These are phyloP conservation scores for Alternaria triticimaculans DNA, from an alignment of 2,329 filamentous ascomycete species.

Conservation along the genomic window DNA sequence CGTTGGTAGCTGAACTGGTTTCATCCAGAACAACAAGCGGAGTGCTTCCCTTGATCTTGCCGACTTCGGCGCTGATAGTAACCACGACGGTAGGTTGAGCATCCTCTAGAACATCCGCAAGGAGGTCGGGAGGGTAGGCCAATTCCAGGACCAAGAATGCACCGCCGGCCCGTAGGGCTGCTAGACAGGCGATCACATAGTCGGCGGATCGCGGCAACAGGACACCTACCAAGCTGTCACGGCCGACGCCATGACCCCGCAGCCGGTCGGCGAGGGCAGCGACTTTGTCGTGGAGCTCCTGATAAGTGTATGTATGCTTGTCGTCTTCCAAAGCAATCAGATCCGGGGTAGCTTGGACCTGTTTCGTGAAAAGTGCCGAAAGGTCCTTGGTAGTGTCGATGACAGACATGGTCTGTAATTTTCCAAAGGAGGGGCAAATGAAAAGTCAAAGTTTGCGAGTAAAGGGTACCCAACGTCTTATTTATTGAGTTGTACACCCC, in stretches of 20 bases:
- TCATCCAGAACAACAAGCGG: constrained; percentile 72
- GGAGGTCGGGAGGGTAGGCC: constrained; percentile 75
- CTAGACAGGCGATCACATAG: constrained; percentile 80
- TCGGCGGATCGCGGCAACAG: constrained; percentile 77
- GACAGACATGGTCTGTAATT: constrained; percentile 60
- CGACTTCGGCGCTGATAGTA: constrained; percentile 69
- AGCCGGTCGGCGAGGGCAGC: constrained; percentile 69
- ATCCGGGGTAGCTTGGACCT: constrained; percentile 72
- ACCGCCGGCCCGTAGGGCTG: constrained; percentile 77
- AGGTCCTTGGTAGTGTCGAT: constrained; percentile 77
- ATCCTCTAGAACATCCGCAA: constrained; percentile 79
- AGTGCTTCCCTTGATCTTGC: constrained; percentile 68
- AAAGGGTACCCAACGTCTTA: constrained; percentile 27
- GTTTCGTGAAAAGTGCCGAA: constrained; percentile 72
- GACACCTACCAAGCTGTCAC: constrained; percentile 77
- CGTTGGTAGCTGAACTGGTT: constrained; percentile 26
- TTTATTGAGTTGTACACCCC: constrained; percentile 21
- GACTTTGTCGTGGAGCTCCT: constrained; percentile 72
- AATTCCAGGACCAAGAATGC: constrained; percentile 82
- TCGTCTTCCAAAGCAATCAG: constrained; percentile 76
- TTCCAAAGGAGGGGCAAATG: constrained; percentile 11
- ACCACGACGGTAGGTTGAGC: constrained; percentile 74
- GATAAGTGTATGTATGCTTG: constrained; percentile 70
- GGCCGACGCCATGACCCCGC: constrained; percentile 70
- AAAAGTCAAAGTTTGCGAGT: background rate